Evolutionary conservation across 345 rosid species (phyloP), one percentile per base, ranked within the genome.

Genomic region (Euphorbia lathyris): DNA sequence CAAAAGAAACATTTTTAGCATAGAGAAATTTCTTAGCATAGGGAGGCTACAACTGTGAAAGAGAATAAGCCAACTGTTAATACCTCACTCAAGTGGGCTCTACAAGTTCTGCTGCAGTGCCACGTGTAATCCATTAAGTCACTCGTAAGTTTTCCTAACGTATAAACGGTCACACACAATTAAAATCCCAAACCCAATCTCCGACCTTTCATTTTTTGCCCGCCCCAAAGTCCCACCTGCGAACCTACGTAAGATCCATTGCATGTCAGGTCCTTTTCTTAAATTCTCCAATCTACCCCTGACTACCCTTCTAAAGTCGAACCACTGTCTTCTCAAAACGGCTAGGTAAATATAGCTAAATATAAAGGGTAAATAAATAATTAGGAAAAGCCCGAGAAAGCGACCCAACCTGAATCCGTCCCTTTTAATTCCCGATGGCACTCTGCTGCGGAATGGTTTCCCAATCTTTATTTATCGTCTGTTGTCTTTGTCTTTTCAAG

Each of bases 181-280:
- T 32, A 29, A 10, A 9, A 14, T 58, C 26, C 38, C 14, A 12
- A 69, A 58, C n/a, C 45, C 58, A 30, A 58, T 5, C 29, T 12
- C 45, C 20, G 52, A 58, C 65, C 65, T 58, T 43, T 69, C 65
- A 8, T 45, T 58, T 56, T 5, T 42, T 23, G 14, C 16, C 20
- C 36, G 13, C n/a, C n/a, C 29, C 58, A 51, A 10, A 38, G 61
- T 42, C 34, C 65, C 64, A 68, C 64, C 55, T 69, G 36, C 20
- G 72, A 56, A 25, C 55, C 63, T 26, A 57, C 53, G 72, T 45
- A 8, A 58, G 57, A 69, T 58, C 65, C 27, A 43, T 43, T 69
- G 45, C 55, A 12, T 43, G 65, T 69, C 72, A 68, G 71, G 19
- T 20, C 51, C 4, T n/a, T 6, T n/a, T 47, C 23, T 0, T 0